These are phyloP conservation scores for Hericium coralloides DNA, from an alignment of 768 basidiomycete species.

Conservation along the genomic window DNA sequence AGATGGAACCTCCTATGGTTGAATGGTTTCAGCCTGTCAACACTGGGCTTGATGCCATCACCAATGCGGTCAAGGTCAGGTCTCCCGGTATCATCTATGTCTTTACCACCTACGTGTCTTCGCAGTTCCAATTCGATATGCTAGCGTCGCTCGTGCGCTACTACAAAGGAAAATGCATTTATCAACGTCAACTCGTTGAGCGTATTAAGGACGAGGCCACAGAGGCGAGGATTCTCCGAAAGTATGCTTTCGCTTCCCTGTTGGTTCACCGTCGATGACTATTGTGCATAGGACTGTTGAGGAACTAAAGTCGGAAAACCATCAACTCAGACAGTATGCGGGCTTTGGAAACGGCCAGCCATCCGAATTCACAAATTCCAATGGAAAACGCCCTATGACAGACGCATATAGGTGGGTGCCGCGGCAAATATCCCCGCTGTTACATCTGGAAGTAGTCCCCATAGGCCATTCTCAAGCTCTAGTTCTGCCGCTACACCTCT, in stretches of 20 bases:
- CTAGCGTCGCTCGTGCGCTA: constrained; percentile 60
- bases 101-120: neutral
- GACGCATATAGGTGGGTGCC: constrained; percentile 33
- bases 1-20: constrained; percentile 80
- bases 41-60: constrained; percentile 49
- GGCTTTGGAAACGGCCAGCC: constrained; percentile 25
- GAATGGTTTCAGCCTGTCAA: constrained; percentile 71
- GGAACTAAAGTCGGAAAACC: constrained; percentile 38
- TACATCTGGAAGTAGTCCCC: neutral
- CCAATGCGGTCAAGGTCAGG: constrained; percentile 58
- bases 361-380: constrained; percentile 36
- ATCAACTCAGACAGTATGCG: constrained; percentile 31
- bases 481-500: constrained; percentile 45
- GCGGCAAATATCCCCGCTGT: neutral
- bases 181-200: constrained; percentile 45
- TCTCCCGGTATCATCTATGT: neutral
- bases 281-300: constrained; percentile 36
- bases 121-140: constrained; percentile 72
- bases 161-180: constrained; percentile 48
- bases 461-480: constrained; percentile 37
- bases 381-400: constrained; percentile 58
- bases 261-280: neutral
- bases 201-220: constrained; percentile 40
- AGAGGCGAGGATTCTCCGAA: constrained; percentile 43
- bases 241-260: constrained; percentile 22